Evolutionary conservation across 495 filamentous ascomycete genomes (phyloP), one percentile per base, ranked within the genome.

Genomic region (Daldinia concentrica): DNA sequence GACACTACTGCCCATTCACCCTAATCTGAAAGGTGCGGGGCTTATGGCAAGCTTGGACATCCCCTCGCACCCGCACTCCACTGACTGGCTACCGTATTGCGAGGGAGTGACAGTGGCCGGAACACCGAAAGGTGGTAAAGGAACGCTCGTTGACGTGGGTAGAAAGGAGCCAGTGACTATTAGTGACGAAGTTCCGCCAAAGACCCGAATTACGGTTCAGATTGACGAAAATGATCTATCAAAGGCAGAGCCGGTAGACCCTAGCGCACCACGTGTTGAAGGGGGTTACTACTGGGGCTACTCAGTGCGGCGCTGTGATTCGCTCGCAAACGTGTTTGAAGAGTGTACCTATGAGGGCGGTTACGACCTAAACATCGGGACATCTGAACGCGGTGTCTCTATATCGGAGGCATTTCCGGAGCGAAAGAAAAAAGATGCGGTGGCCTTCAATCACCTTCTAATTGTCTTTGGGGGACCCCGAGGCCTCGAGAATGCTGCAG

Each of bases 261-360:
- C 90, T 0, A 78, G 82, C 36, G 79, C 81, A 5, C 91, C 92
- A 0, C 83, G 92, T 32, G 86, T 88, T 30, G 86, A 91, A 56
- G 84, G 75, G 0, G 92, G 92, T 6, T 92, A 90, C 76, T 94
- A 92, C 76, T 93, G 91, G 91, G 92, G 92, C 51, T 94, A 88
- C 75, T 85, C 75, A 12, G 84, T 90, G 9, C 86, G 92, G 4
- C 83, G 81, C 34, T 87, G 88, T 17, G 61, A 76, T 1, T 86
- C 85, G 0, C 79, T 94, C 3, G 89, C 90, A 0, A 81, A 81
- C 27, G 87, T 94, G 17, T 90, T 92, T 67, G 91, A 90, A 17
- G 82, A 90, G 62, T 85, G 87, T 70, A 82, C 84, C 36, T 88
- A 86, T 73, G 84, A 90, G 27, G 85, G 88, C 48, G 86, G 91